These are phyloP conservation scores for Microbotryum intermedium DNA, from an alignment of 1,284 basidiomycete species.

Conservation along the genomic window DNA sequence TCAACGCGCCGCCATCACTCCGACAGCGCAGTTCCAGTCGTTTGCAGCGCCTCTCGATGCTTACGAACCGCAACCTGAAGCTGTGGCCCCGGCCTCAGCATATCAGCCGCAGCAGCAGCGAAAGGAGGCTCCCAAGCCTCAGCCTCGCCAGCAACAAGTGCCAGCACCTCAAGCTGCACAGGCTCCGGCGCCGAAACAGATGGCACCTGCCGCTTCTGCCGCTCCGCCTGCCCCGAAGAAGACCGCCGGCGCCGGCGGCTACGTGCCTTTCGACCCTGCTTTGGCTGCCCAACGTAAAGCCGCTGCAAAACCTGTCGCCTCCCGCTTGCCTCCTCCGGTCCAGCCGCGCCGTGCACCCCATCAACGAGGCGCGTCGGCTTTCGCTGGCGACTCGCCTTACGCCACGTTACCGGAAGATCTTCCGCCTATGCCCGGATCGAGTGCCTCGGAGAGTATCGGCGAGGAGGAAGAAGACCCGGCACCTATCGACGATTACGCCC, in stretches of 20 bases:
- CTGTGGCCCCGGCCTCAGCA: too few species aligned
- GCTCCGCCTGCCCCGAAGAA: not conserved
- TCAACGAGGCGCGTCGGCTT: conserved; percentile 21
- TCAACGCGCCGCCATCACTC: too few species aligned
- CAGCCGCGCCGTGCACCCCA: conserved; percentile 22
- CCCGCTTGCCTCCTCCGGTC: conserved; percentile 1
- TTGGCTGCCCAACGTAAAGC: too few species aligned
- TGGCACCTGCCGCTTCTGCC: not conserved
- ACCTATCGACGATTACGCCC: not conserved
- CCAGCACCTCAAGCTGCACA: too few species aligned
- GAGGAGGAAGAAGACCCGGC: conserved; percentile 17
- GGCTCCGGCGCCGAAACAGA: not conserved
- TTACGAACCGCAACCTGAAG: too few species aligned
- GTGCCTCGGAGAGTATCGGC: conserved; percentile 2
- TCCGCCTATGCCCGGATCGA: not conserved
- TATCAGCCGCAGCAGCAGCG: too few species aligned
- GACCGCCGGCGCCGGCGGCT: too few species aligned
- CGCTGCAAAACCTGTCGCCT: conserved; percentile 5
- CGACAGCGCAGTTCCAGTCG: too few species aligned
- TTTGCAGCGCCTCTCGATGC: too few species aligned
- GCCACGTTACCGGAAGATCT: conserved; percentile 15
- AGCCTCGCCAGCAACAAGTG: too few species aligned
- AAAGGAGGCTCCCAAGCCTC: too few species aligned
- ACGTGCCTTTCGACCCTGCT: not conserved
- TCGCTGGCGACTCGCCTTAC: conserved; percentile 24